These are phyloP conservation scores for Malassezia dermatis DNA, from an alignment of 1,284 basidiomycete genomes.

Conservation along the genomic window DNA sequence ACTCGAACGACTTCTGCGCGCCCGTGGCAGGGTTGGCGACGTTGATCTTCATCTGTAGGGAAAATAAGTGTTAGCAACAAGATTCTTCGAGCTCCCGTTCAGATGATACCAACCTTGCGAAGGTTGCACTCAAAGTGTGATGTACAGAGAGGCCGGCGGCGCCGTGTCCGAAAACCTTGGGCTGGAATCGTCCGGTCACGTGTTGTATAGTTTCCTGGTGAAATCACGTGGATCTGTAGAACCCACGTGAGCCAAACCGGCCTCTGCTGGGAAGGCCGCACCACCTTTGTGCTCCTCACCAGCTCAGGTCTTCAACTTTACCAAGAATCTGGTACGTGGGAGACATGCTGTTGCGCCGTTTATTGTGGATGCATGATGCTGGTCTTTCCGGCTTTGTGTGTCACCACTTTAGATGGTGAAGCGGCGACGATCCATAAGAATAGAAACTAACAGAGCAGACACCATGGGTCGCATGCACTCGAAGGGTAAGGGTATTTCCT, in stretches of 20 bases:
- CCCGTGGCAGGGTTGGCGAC: conserved; percentile 89
- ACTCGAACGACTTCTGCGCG: conserved; percentile 82
- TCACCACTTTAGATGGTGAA: background rate
- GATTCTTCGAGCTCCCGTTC: conserved; percentile 27
- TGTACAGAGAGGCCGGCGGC: conserved; percentile 7
- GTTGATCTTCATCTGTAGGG: conserved; percentile 76
- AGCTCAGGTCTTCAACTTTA: conserved; percentile 8
- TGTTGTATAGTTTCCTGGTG: background rate
- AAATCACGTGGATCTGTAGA: conserved; percentile 8
- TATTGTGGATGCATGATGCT: background rate
- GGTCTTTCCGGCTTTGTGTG: background rate
- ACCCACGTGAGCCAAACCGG: conserved; percentile 6
- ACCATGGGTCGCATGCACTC: conserved; percentile 48
- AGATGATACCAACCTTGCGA: conserved; percentile 51
- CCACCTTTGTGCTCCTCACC: conserved; percentile 4
- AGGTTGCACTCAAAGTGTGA: conserved; percentile 15
- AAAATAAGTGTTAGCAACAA: conserved; percentile 6
- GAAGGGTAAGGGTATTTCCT: conserved; percentile 51
- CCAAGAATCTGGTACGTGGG: conserved; percentile 11
- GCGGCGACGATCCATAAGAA: background rate
- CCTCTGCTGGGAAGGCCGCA: conserved; percentile 1
- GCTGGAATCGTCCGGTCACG: background rate
- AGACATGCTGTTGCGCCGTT: background rate
- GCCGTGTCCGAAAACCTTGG: conserved; percentile 10
- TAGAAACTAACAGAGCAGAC: background rate